Evolutionary conservation across 768 basidiomycete genomes (phyloP), one percentile per base, ranked within the genome.

Genomic region (Psilocybe tampanensis): DNA sequence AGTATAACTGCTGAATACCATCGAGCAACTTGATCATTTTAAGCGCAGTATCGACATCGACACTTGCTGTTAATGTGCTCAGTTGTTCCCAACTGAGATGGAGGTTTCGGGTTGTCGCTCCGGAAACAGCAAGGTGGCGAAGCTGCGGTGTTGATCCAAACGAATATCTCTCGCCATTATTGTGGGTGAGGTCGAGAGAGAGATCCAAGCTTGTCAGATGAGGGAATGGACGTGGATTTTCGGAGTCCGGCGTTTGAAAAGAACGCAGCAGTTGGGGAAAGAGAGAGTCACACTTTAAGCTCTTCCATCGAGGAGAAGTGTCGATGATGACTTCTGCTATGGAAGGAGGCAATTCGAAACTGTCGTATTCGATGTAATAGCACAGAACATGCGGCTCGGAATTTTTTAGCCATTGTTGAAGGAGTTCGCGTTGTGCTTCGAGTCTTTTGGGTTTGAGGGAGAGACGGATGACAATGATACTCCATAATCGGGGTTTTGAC

Each of bases 401-500:
- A 11, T 33, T 19, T 24, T n/a, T 29, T 24, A 53, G n/a, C 52
- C 50, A 51, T 42, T 51, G 29, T 42, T 13, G 9, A 12, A 53
- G 29, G 5, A 53, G 42, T 18, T 32, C 11, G 5, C 29, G 23
- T 33, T 44, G 52, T 17, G 0, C 32, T 4, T 8, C 7, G 29
- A 32, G 44, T 17, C 22, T 44, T 15, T 26, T 39, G n/a, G n/a
- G 4, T 13, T 39, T 39, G 36, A 39, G 36, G 4, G 18, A 2
- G 15, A 44, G 50, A n/a, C 48, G 32, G 15, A 56, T 50, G 11
- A 19, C 26, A n/a, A 56, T n/a, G n/a, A 18, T 44, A 32, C 41
- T 32, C 56, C 56, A 57, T 3, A 57, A 41, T 11, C 42, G 43
- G 9, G 56, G 43, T 6, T 29, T 51, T 1, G 56, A 57, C 43